These are phyloP conservation scores for Neofusicoccum sp. DNA, from an alignment of 2,329 filamentous ascomycete genomes.

Conservation along the genomic window DNA sequence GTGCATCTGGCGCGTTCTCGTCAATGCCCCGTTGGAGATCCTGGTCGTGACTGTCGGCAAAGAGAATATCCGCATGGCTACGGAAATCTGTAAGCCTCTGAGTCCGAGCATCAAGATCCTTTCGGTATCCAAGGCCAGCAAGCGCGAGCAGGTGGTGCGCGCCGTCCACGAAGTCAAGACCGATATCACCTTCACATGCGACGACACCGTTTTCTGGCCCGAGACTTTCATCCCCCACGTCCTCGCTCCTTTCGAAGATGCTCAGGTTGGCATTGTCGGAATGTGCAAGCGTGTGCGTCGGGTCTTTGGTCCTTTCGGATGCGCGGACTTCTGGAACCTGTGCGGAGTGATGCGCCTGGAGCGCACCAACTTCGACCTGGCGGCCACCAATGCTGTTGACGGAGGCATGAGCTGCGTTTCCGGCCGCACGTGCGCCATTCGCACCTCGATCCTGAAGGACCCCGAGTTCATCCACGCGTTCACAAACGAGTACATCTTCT, in stretches of 20 bases:
- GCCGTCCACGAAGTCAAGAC: conserved; percentile 46
- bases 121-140: conserved; percentile 40
- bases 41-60: conserved; percentile 52
- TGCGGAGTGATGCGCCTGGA: conserved; percentile 32
- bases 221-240: conserved; percentile 45
- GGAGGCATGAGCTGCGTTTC: conserved; percentile 38
- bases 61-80: conserved; percentile 29
- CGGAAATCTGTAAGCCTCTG: conserved; percentile 31
- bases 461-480: conserved; percentile 28
- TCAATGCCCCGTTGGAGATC: conserved; percentile 43
- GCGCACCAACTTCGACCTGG: conserved; percentile 40
- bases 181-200: conserved; percentile 49
- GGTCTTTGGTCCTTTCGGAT: not conserved
- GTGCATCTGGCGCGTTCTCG: conserved; percentile 46
- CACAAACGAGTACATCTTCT: conserved; percentile 28
- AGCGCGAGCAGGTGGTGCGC: conserved; percentile 52
- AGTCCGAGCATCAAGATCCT: conserved; percentile 27
- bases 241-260: conserved; percentile 41
- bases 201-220: conserved; percentile 60
- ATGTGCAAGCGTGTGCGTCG: conserved; percentile 19
- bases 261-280: conserved; percentile 23
- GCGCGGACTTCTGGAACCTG: conserved; percentile 28
- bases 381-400: conserved; percentile 34
- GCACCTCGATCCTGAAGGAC: conserved; percentile 30
- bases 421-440: conserved; percentile 33